Evolutionary conservation across 78 protist species (phyloP).

Genomic region (Dictyostelium citrinum): DNA sequence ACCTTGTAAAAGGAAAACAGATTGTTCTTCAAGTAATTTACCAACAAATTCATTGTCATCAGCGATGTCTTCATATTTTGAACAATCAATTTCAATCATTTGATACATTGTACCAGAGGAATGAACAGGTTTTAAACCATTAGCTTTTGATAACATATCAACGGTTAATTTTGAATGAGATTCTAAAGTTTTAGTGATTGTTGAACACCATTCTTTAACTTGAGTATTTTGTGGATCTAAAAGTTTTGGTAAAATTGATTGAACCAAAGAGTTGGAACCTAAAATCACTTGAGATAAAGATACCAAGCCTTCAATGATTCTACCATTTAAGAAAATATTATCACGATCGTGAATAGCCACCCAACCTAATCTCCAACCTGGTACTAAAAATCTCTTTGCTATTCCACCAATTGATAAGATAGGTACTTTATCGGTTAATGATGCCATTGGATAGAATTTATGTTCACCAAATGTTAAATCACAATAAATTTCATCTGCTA

Average conservation of each 20-base stretch:
- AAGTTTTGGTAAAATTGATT: conserved; percentile 82
- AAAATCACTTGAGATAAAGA: conserved; percentile 84
- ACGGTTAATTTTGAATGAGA: conserved; percentile 67
- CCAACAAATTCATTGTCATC: conserved; percentile 83
- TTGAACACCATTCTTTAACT: conserved; percentile 42
- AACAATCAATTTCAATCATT: conserved; percentile 89
- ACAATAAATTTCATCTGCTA: conserved; percentile 95
- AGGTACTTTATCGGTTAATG: conserved; percentile 83
- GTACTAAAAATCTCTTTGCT: conserved; percentile 94
- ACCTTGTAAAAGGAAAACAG: conserved; percentile 90
- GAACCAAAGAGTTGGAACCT: conserved; percentile 90
- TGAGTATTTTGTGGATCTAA: conserved; percentile 20
- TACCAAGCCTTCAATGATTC: conserved; percentile 49
- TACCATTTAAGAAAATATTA: conserved; percentile 4
- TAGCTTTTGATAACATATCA: conserved; percentile 43
- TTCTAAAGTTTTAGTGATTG: conserved; percentile 63
- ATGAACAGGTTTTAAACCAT: conserved; percentile 82
- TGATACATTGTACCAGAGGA: conserved; percentile 95
- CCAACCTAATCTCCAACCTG: conserved; percentile 98
- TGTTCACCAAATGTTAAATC: conserved; percentile 84
- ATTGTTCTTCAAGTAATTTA: conserved; percentile 84
- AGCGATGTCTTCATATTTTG: conserved; percentile 53
- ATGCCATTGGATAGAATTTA: conserved; percentile 75
- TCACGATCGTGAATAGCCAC: conserved; percentile 84
- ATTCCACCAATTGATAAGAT: conserved; percentile 92